Evolutionary conservation across 345 rosid genomes (phyloP).

Genomic region (Heritiera littoralis): DNA sequence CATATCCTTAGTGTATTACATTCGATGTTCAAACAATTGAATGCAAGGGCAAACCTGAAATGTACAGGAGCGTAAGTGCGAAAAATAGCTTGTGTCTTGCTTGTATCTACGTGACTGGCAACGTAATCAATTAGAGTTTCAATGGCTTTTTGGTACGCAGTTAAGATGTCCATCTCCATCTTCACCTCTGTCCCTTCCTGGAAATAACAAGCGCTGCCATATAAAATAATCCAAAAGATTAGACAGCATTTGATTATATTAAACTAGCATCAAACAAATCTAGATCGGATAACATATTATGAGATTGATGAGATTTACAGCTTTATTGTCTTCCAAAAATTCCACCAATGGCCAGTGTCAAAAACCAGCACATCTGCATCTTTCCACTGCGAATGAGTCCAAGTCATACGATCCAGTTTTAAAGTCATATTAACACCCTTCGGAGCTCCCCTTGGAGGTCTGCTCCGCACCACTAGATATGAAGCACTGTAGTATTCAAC

Average conservation of each 20-base stretch:
- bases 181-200: conserved; percentile 53
- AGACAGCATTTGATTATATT: conserved; percentile 10
- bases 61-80: conserved; percentile 68
- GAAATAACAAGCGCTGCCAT: conserved; percentile 57
- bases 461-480: conserved; percentile 62
- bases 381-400: conserved; percentile 63
- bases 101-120: conserved; percentile 43
- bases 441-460: conserved; percentile 60
- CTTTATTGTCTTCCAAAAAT: conserved; percentile 64
- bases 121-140: conserved; percentile 55
- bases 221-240: conserved; percentile 20
- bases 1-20: background rate
- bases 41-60: conserved; percentile 50
- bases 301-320: conserved; percentile 40
- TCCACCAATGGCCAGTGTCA: conserved; percentile 98
- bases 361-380: conserved; percentile 72
- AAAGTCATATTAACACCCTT: conserved; percentile 56
- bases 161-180: conserved; percentile 50
- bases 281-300: background rate
- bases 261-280: conserved; percentile 2
- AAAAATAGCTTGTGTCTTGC: conserved; percentile 55
- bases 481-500: conserved; percentile 91
- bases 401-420: conserved; percentile 68
- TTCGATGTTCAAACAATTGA: too few species aligned
- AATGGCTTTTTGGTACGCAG: conserved; percentile 46